A percentile compares a stretch with the other conserved stretches of the same genome.
These are phyloP conservation scores for Chrysoporthe cubensis DNA, from an alignment of 2,329 filamentous ascomycete species.

Conservation along the genomic window DNA sequence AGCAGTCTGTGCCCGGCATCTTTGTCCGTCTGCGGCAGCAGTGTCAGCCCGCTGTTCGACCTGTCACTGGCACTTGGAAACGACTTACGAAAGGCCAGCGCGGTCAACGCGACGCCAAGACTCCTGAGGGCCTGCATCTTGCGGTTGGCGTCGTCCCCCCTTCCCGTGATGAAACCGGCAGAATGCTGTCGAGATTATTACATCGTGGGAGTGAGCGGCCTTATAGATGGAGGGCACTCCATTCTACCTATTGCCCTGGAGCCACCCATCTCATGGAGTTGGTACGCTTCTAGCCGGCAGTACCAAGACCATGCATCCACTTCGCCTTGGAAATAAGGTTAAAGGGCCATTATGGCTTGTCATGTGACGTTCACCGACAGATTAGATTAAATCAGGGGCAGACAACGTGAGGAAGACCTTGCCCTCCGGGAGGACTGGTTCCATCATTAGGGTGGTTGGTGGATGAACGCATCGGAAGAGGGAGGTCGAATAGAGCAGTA, in stretches of 20 bases:
- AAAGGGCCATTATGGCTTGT: background rate
- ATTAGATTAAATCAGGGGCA: background rate
- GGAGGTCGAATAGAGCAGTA: background rate
- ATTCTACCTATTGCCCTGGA: background rate
- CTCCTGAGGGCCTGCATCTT: slow-evolving; percentile 17
- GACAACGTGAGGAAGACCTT: background rate
- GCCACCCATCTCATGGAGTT: background rate
- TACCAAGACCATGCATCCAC: background rate
- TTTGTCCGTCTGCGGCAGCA: slow-evolving; percentile 12
- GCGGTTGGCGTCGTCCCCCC: slow-evolving; percentile 4
- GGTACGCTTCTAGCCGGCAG: background rate
- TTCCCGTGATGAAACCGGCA: slow-evolving; percentile 2
- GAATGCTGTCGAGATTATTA: background rate
- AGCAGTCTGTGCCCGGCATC: slow-evolving; percentile 22
- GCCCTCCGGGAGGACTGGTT: slow-evolving; percentile 2
- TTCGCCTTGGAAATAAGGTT: background rate
- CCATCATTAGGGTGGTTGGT: background rate
- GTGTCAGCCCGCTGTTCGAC: background rate
- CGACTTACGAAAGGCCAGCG: slow-evolving; percentile 20
- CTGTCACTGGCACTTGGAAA: too few species aligned
- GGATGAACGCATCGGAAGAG: background rate
- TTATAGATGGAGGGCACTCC: slow-evolving; percentile 6
- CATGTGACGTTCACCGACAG: background rate
- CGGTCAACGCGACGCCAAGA: slow-evolving; percentile 21
- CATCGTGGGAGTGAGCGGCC: background rate